Percentiles rank a stretch among this genome's conserved stretches.
Conservation (phyloP, 177 flowering plant species). For the Vitis hybrid region DNA sequence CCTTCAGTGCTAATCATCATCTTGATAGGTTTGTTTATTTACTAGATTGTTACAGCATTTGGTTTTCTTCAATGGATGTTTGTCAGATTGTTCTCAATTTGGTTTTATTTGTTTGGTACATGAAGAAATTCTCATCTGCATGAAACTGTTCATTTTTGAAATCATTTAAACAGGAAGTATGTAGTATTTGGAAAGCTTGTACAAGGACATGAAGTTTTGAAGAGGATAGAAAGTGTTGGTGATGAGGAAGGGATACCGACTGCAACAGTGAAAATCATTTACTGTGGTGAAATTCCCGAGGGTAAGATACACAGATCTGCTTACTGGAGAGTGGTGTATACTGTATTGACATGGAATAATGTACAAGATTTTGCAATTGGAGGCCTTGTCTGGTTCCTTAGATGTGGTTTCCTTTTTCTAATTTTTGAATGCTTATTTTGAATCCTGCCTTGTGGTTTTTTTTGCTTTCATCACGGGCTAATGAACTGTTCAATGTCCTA, state of each 20-base stretch:
- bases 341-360: no score
- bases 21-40: conserved; percentile 62
- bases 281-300: conserved; percentile 66
- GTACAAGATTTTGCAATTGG: no score
- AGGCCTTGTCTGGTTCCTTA: no score
- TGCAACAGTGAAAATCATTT: conserved; percentile 65
- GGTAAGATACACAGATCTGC: conserved; percentile 29
- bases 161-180: conserved; percentile 47
- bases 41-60: no score
- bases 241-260: conserved; percentile 68
- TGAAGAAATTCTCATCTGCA: neutral
- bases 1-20: conserved; percentile 61
- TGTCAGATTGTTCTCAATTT: conserved; percentile 1
- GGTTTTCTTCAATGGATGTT: neutral
- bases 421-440: neutral
- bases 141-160: neutral
- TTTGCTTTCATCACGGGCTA: neutral
- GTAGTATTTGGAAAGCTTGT: conserved; percentile 84
- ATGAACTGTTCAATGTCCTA: no score
- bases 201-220: conserved; percentile 60
- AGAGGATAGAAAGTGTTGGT: conserved; percentile 64
- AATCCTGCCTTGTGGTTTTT: neutral
- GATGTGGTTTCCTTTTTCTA: neutral
- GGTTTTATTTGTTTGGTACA: neutral
- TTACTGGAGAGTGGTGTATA: neutral